Evolutionary conservation across 108 stramenopile genomes (phyloP), one percentile per base, ranked within the genome.

Genomic region (Skeletonema marinoi): DNA sequence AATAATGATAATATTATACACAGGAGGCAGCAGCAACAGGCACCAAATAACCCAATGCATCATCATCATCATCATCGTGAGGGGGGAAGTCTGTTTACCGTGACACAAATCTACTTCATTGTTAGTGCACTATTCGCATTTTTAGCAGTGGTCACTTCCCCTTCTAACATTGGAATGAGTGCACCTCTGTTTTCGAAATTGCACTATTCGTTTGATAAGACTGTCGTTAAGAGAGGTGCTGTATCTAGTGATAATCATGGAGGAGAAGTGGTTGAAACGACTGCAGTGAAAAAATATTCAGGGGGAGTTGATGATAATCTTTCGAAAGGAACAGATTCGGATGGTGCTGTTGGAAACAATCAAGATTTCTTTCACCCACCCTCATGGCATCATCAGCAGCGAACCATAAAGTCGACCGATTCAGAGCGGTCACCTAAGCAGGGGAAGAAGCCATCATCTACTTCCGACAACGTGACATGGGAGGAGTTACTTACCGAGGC

Each of bases 71-170:
- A 50, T 11, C 44, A 46, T 14, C 44, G 14, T 46, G 51, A 25
- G 16, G 51, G 51, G 51, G 51, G 51, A 6, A 21, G 7, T 21
- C 25, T 54, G 6, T 9, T 54, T 6, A 54, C 66, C 14, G 32
- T 69, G 25, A 69, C 73, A 19, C 66, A 68, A 21, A 58, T 74
- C 33, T 74, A 74, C 60, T 70, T 60, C 10, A 56, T 68, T 33
- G 31, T 70, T 30, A 70, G 58, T 35, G 68, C 33, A 16, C 31
- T 74, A 4, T 32, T 69, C 6, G 73, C 73, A 16, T 62, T 70
- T 4, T 36, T 74, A 48, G 67, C 73, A 19, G 33, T 74, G 59
- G 56, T 74, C 25, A 56, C 54, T 19, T 61, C 68, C 70, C 58
- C 73, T 14, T 74, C 56, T 3, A 71, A 35, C 60, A 6, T 11